phyloP scores from a whole-genome alignment of 257 asterid genomes.

The Galeopsis tetrahit region DNA sequence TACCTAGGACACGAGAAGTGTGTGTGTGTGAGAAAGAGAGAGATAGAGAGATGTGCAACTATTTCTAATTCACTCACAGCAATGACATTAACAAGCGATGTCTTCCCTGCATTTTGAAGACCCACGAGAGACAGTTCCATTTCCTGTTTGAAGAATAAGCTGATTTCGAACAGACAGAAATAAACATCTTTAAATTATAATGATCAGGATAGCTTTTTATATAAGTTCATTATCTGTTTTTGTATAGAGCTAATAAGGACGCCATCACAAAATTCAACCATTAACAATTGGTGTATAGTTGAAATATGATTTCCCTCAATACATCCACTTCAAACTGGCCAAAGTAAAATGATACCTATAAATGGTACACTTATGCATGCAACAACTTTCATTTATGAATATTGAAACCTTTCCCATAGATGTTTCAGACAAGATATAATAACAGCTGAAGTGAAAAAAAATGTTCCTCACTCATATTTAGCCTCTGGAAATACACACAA shows the following conservation, averaged over 20 bases:
- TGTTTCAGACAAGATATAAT: neutral
- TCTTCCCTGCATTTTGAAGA: conserved; percentile 92
- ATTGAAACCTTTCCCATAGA: neutral
- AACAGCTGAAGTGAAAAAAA: neutral
- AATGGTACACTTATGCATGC: neutral
- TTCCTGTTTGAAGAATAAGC: conserved; percentile 94
- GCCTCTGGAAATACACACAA: neutral
- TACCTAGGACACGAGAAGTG: neutral
- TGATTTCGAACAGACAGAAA: conserved; percentile 41
- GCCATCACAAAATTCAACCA: neutral
- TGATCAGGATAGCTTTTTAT: neutral
- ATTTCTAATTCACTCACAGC: conserved; percentile 61
- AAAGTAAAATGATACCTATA: neutral
- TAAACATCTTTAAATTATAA: neutral
- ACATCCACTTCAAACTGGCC: neutral
- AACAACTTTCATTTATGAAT: conserved; percentile 1
- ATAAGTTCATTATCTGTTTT: neutral
- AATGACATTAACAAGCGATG: conserved; percentile 85
- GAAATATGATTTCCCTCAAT: neutral
- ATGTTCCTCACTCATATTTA: neutral
- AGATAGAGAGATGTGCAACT: conserved; percentile 8
- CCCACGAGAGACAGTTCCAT: conserved; percentile 95
- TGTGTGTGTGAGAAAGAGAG: neutral
- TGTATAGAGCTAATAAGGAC: neutral
- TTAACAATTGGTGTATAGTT: neutral